Base-by-base conservation (phyloP, 306 rosid species). In the Betula pendula region DNA sequence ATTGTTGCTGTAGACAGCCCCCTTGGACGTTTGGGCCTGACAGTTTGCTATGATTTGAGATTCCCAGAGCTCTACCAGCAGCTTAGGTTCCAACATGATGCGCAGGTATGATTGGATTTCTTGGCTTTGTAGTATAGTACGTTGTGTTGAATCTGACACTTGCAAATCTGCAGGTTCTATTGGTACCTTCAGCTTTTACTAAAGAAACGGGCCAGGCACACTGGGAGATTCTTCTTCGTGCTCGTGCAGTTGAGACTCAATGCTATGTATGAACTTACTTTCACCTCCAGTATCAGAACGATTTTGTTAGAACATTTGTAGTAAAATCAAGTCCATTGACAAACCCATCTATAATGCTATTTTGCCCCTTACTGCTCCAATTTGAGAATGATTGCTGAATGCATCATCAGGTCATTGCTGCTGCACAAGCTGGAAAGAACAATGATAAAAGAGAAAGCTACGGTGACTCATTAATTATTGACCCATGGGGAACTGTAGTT, bases 231-330 rank as follows among this genome's bases (percentile, higher is more conserved):
- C 99, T 95, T 82, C 97, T 95, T 44, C 91, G 96, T 69, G 92
- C 97, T 73, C 96, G 99, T 76, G 99, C 99, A 84, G 87, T 92
- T 82, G 97, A 95, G 84, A 92, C 85, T 82, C 99, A 95, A 62
- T 95, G 99, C 82, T 95, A 88, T 68, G 97, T 95, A 88, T 78
- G 84, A 77, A 72, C 65, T 75, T 60, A 27, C 52, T 76, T 80
- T 76, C 68, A 63, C 73, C 38, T 84, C 9, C 40, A 4, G 25
- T 9, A 56, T 56, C 31, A 38, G 29, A 10, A 35, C 4, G 14
- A 8, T 65, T 65, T 65, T 35, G 48, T 9, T 19, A 15, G 27
- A 38, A 20, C 20, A 4, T 59, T 59, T 0, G 17, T 56, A 8
- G 5, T 9, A 56, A 60, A 27, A 16, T 72, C 65, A 27, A 51